Evolutionary conservation across 2,329 filamentous ascomycete genomes (phyloP).

Genomic region (Cytospora paraplurivora): DNA sequence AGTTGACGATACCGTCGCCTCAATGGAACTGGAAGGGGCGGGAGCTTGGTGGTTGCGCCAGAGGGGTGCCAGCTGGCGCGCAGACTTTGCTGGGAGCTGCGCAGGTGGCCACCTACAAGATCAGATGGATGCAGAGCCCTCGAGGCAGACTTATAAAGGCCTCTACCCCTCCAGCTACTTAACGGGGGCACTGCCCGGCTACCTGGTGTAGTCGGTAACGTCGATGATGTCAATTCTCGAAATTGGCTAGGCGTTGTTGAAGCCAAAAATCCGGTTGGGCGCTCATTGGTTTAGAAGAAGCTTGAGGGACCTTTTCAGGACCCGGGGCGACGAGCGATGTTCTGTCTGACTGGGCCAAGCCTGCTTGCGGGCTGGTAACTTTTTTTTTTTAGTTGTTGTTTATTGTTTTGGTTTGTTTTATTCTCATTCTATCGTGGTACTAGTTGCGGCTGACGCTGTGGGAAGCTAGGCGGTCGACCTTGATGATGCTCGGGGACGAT

Average conservation of each 20-base stretch:
- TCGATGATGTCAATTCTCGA: not conserved
- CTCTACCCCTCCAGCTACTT: not conserved
- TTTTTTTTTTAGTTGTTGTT: not conserved
- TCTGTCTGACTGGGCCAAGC: not conserved
- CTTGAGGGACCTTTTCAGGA: not conserved
- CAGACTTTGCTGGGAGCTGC: not conserved
- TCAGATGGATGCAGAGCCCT: not conserved
- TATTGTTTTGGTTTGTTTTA: not conserved
- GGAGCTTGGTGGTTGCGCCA: too few relatives aligned
- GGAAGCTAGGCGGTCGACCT: not conserved
- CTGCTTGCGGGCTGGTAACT: slow-evolving; percentile 1
- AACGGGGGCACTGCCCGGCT: not conserved
- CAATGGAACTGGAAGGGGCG: not conserved
- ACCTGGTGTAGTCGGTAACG: not conserved
- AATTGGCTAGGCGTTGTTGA: not conserved
- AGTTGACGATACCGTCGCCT: too few relatives aligned
- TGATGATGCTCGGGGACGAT: not conserved
- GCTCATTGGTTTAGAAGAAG: slow-evolving; percentile 1
- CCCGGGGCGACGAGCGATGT: slow-evolving; percentile 1
- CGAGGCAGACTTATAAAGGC: not conserved
- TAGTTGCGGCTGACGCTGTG: not conserved
- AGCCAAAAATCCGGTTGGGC: not conserved
- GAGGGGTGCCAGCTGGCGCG: not conserved
- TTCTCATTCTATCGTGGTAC: not conserved
- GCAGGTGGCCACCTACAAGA: not conserved